Evolutionary conservation across 2,329 filamentous ascomycete genomes (phyloP).

Genomic region (Tolypocladium nubicola): DNA sequence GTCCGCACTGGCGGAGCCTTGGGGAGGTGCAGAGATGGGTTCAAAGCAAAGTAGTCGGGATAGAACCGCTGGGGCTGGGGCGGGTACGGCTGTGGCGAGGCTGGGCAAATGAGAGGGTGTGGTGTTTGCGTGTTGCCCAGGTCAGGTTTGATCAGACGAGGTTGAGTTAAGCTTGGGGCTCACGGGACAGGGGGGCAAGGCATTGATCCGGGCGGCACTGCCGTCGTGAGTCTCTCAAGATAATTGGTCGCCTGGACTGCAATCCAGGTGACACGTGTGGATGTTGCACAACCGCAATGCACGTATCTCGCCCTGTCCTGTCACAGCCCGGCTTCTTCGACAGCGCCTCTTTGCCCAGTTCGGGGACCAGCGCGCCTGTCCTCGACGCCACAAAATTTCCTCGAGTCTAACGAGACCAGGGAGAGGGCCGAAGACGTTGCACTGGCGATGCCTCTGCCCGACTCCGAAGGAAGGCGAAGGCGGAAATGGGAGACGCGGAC

Average conservation of each 20-base stretch:
- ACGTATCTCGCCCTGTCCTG: neutral
- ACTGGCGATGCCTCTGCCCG: neutral
- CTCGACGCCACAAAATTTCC: neutral
- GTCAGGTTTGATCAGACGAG: neutral
- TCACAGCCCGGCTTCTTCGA: neutral
- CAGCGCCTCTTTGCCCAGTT: neutral
- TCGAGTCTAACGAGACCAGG: neutral
- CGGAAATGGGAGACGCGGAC: neutral
- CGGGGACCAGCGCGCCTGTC: neutral
- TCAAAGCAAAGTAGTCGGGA: neutral
- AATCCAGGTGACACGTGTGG: neutral
- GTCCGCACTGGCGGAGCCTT: conserved; percentile 1
- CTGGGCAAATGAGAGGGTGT: neutral
- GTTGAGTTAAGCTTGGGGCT: conserved; percentile 2
- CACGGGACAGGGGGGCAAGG: neutral
- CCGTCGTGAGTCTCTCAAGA: neutral
- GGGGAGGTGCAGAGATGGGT: neutral
- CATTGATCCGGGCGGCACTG: neutral
- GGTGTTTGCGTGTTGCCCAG: neutral
- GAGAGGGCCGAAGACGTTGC: neutral
- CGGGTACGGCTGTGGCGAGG: neutral
- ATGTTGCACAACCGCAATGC: neutral
- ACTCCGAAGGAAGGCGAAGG: neutral
- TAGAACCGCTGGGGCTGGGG: neutral
- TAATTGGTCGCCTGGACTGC: neutral